Percentiles rank a stretch among this genome's conserved stretches.
Conservation (phyloP, 139 green algal species). For the Edaphochlamys debaryana region DNA sequence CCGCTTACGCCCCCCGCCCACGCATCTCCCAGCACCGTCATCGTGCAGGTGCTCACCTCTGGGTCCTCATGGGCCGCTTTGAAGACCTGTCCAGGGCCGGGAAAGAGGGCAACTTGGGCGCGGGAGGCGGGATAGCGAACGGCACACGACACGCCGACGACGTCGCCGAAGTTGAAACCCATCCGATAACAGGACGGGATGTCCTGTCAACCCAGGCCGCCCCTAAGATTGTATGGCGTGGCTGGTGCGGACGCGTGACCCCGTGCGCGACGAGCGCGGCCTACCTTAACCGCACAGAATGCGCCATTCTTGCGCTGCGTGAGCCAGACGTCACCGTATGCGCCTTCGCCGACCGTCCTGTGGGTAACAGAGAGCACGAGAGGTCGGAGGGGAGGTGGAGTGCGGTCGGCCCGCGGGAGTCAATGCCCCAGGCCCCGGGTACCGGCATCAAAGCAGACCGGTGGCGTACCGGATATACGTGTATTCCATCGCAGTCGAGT, state of each 20-base stretch:
- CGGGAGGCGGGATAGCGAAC: too few species aligned
- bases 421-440: neutral
- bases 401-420: too few species aligned
- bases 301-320: too few species aligned
- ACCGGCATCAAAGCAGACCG: too few species aligned
- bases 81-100: neutral
- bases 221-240: too few species aligned
- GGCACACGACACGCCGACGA: too few species aligned
- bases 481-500: neutral
- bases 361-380: neutral
- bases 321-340: neutral
- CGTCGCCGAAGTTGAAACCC: neutral
- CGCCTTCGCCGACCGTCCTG: slow-evolving; percentile 1
- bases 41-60: neutral
- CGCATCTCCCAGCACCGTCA: neutral
- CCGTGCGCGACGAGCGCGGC: neutral
- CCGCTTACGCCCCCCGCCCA: too few species aligned
- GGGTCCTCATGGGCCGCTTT: slow-evolving; percentile 6
- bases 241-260: too few species aligned
- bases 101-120: neutral
- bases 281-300: slow-evolving; percentile 1
- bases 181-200: too few species aligned
- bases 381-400: neutral
- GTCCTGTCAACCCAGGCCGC: too few species aligned
- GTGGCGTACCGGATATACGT: neutral